Conservation (phyloP, 352 stramenopile species). For the Phytophthora pinifolia region DNA sequence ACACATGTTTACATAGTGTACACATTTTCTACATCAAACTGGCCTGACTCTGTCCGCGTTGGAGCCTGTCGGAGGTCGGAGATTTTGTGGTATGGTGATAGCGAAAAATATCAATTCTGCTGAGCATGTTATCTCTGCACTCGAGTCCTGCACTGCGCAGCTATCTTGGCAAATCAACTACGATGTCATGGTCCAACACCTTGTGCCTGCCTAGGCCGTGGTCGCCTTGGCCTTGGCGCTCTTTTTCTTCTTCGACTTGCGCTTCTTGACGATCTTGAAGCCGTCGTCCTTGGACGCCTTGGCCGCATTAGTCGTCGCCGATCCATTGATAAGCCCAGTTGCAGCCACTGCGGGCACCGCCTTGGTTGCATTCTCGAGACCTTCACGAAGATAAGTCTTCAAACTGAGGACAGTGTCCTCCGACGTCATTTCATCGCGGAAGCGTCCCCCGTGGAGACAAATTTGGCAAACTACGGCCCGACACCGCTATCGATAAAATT, state of each 20-base stretch:
- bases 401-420: constrained; percentile 53
- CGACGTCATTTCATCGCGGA: too few relatives aligned
- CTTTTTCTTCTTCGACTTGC: constrained; percentile 30
- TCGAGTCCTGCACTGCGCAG: not conserved
- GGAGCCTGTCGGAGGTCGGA: too few relatives aligned
- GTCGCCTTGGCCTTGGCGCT: constrained; percentile 17
- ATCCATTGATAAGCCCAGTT: constrained; percentile 4
- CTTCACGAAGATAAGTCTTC: constrained; percentile 33
- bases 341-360: not conserved
- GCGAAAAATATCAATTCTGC: not conserved
- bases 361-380: constrained; percentile 9
- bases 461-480: too few relatives aligned
- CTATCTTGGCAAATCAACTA: too few relatives aligned
- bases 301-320: not conserved
- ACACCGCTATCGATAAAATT: too few relatives aligned
- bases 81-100: too few relatives aligned
- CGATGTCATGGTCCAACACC: too few relatives aligned
- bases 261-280: constrained; percentile 28
- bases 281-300: constrained; percentile 17
- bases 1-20: too few relatives aligned
- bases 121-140: not conserved
- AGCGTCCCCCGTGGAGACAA: too few relatives aligned
- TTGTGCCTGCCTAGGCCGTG: constrained; percentile 3
- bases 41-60: too few relatives aligned
- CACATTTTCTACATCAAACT: too few relatives aligned